Evolutionary conservation across 2,329 filamentous ascomycete genomes (phyloP), one percentile per base, ranked within the genome.

Genomic region (Neoarthrinium moseri): DNA sequence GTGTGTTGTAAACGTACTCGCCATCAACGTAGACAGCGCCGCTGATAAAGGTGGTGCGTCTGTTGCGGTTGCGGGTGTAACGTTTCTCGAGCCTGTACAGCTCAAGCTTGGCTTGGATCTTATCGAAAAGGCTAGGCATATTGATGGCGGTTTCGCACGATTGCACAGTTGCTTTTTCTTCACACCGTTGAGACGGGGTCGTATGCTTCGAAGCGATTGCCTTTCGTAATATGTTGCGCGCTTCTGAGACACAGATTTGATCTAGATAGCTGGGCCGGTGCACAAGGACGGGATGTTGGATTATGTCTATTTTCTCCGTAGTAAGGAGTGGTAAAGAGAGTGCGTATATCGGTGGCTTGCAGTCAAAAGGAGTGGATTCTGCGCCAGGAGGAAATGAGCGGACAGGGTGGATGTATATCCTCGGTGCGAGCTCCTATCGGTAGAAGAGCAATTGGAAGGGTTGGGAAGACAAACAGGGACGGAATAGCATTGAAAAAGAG

Each of bases 51-150:
- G 89, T 94, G 45, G 85, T 91, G 66, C 92, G 89, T 58, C 92
- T 89, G 59, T 83, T 71, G 60, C 92, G 90, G 65, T 90, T 87
- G 61, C 87, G 87, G 42, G 91, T 95, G 76, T 97, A 97, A 59
- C 90, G 87, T 73, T 96, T 87, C 74, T 97, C 92, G 56, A 97
- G 85, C 40, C 91, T 89, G 77, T 95, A 94, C 62, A 97, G 83
- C 76, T 97, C 91, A 60, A 95, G 75, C 75, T 87, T 82, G 49
- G 80, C 77, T 57, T 84, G 77, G 64, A 84, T 77, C 64, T 78
- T 75, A 50, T 81, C 75, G 57, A 85, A 61, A 59, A 84, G 61
- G 57, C 72, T 73, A 59, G 73, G 69, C 59, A 63, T 65, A 20
- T 20, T 29, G 15, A 29, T 11, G 24, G 8, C 10, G 32, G 32